Evolutionary conservation across 306 rosid genomes (phyloP), one percentile per base, ranked within the genome.

Genomic region (Pterocarpus santalinus): DNA sequence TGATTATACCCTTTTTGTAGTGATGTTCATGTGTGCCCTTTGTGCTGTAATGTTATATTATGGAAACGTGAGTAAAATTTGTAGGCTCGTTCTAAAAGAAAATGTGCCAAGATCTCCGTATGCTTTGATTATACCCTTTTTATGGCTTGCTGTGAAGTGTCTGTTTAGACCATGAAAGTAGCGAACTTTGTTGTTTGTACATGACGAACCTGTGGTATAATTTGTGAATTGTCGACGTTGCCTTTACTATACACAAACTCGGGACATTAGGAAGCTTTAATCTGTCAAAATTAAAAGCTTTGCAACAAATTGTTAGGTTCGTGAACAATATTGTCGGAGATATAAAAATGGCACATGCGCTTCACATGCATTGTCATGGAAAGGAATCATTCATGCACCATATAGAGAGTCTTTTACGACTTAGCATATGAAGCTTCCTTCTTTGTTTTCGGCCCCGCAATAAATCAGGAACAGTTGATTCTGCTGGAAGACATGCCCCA

Each of bases 41-140:
- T 92, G 85, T 84, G 85, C 57, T 89, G 90, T 88, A 70, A 75
- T 85, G 82, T 83, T 84, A 22, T 76, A 16, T 51, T 47, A 51
- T 80, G 79, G 56, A 69, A 76, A 73, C 66, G 85, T 80, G 57
- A 86, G 83, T 91, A 90, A 83, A 81, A 39, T 72, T 65, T 73
- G 69, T 66, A 8, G 81, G 66, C 8, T 65, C 63, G 22, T 81
- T 85, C 63, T 86, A 44, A 33, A 38, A 30, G 32, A 33, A 12
- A 11, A 9, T 77, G 57, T 63, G 34, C 70, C 22, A 0, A 46
- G 17, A 22, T 72, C n/a, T 77, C 49, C 39, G 14, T 8, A 6
- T 46, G 1, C 33, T 64, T 72, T 12, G 72, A 35, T 80, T 52
- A 10, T 62, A 9, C 7, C 2, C 9, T 12, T 36, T 38, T 4